Base-by-base conservation (phyloP, 2,329 filamentous ascomycete species). In the Claviceps spartinae region DNA sequence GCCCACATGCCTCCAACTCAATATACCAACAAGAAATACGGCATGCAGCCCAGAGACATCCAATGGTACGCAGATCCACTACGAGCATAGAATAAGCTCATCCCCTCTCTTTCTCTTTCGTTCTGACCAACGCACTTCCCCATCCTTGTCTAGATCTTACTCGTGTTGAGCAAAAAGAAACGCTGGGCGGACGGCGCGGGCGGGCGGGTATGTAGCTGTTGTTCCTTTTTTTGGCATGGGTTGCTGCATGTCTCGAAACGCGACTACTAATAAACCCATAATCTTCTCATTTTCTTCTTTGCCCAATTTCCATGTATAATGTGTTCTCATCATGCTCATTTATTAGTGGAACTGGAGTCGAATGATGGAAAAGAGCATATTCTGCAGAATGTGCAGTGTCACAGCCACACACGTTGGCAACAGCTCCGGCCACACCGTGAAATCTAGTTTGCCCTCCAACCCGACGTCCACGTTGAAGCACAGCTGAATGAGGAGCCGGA, bases 281-380 rank as follows among this genome's bases (percentile, higher is more conserved):
- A 18, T 24, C 9, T 8, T n/a, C 20, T 22, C 18, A 37, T 26
- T 18, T 40, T 22, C 7, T 43, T 43, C n/a, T 9, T n/a, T 22
- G 8, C 7, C 6, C 22, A 40, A 37, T 3, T 14, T 26, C 8
- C 47, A 18, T 18, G 18, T 18, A 18, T 1, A 18, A n/a, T 48
- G 8, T 14, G 5, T 24, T 30, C 18, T 24, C 34, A 7, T 22
- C 8, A 38, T 2, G 26, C 5, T 22, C 14, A 11, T 16, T 9
- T n/a, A 55, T 53, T 51, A 55, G 37, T 42, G 54, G 46, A 85
- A 85, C 56, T 78, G 75, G 60, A 85, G 66, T 56, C 81, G 74
- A 38, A 84, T 77, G 59, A 85, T 85, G 46, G 79, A 81, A 67
- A 85, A 85, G 52, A 85, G 65, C 82, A 85, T 85, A 63, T 85